Evolutionary conservation across 148 eudicot species (phyloP).

Genomic region (Fagopyrum homotropicum): DNA sequence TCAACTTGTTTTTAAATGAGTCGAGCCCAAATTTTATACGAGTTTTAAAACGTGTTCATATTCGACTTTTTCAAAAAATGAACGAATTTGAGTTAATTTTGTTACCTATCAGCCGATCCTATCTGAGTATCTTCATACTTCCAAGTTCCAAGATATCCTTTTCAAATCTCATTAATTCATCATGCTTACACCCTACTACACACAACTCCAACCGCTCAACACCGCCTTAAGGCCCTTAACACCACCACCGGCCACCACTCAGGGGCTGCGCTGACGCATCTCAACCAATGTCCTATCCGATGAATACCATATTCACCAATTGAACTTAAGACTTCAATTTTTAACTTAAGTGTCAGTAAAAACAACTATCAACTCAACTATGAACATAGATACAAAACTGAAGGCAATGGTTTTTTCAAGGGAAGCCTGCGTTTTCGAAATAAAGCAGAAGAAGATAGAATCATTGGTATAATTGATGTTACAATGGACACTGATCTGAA

Average conservation of each 20-base stretch:
- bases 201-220: too few relatives aligned
- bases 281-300: not conserved
- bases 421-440: not conserved
- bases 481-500: conserved; percentile 8
- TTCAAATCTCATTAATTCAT: not conserved
- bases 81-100: too few relatives aligned
- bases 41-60: too few relatives aligned
- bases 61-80: too few relatives aligned
- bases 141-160: not conserved
- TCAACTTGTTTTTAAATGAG: too few relatives aligned
- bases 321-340: not conserved
- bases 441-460: not conserved
- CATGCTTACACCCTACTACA: not conserved
- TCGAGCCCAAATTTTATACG: too few relatives aligned
- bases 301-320: too few relatives aligned
- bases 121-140: not conserved
- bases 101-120: not conserved
- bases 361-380: not conserved
- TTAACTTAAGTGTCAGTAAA: not conserved
- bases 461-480: not conserved
- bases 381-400: conserved; percentile 13
- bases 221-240: too few relatives aligned
- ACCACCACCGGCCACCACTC: too few relatives aligned
- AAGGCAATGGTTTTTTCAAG: not conserved
- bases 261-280: too few relatives aligned